Base-by-base conservation (phyloP, 2,329 filamentous ascomycete species). In the Stenocarpella maydis region DNA sequence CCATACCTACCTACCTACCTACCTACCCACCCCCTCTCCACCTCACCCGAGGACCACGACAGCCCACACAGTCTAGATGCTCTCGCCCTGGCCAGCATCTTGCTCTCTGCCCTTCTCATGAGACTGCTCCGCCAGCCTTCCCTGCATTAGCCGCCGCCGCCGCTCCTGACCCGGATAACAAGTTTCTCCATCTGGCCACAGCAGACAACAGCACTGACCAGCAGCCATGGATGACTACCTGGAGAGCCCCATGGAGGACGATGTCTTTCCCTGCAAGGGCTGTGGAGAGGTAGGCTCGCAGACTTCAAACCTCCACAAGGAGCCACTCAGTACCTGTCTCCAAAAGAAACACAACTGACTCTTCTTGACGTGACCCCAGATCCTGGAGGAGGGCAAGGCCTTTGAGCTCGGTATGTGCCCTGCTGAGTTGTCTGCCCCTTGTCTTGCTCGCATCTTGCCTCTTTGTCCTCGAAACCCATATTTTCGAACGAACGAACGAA, bases 321-420 rank as follows among this genome's bases (percentile, higher is more conserved):
- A 17, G 24, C 39, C 86, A 78, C 65, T 76, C 76, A 72, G 72
- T 71, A 63, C 71, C 58, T 60, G 37, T 69, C 41, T 61, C 54
- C 34, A 37, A 43, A 72, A 26, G 68, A 69, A 68, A 69, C 52
- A 50, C 58, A 21, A 34, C 63, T 47, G 64, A 71, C 63, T 47
- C 28, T 43, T 19, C 15, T 26, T 67, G 28, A 45, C 43, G 37
- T 34, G 43, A 21, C 41, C n/a, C 68, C 79, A 98, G 94, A 97
- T 98, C 74, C 88, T 99, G 24, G 96, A 99, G 82, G 96, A 99
- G 86, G 96, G 96, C 76, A 98, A 98, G 82, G 96, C 96, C 65
- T 99, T 97, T 77, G 96, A 99, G 83, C 87, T 99, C 77, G 94
- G 95, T 98, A 85, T 69, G 86, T 85, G 52, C 49, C 49, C 67